A percentile compares a stretch with the other conserved stretches of the same genome.
Conservation (phyloP, 2,329 filamentous ascomycete genomes). For the Parasarocladium wereldwijsianum region DNA sequence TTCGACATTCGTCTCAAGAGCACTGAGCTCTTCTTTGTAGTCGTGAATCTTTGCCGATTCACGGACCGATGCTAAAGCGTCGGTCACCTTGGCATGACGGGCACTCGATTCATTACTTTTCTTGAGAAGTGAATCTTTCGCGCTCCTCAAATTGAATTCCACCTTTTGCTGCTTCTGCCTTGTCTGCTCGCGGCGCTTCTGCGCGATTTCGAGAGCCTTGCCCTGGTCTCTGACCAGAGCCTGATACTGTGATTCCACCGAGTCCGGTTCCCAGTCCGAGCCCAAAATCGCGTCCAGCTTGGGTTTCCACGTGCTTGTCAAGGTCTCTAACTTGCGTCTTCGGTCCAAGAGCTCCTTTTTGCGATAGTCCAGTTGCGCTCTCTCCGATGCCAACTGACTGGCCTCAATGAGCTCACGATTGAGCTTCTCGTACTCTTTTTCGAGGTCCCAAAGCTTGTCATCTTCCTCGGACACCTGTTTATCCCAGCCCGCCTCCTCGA, state of each 20-base stretch:
- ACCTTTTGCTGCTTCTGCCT: constrained; percentile 62
- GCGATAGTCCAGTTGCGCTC: constrained; percentile 70
- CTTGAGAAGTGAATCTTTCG: constrained; percentile 48
- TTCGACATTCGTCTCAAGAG: constrained; percentile 42
- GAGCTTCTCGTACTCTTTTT: constrained; percentile 57
- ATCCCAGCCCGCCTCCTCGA: constrained; percentile 54
- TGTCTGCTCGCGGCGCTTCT: constrained; percentile 54
- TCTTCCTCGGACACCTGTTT: constrained; percentile 53
- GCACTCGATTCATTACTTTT: constrained; percentile 46
- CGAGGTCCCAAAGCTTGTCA: constrained; percentile 49
- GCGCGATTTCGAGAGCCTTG: constrained; percentile 45
- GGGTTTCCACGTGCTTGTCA: constrained; percentile 58
- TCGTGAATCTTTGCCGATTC: constrained; percentile 35
- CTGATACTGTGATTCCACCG: constrained; percentile 59
- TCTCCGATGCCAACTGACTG: constrained; percentile 65
- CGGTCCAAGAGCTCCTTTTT: constrained; percentile 67
- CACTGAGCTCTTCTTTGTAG: constrained; percentile 33
- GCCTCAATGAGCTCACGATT: constrained; percentile 72
- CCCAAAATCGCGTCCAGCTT: constrained; percentile 54
- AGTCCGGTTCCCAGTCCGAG: constrained; percentile 50
- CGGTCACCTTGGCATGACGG: constrained; percentile 42
- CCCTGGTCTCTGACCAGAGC: constrained; percentile 41
- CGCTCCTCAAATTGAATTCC: constrained; percentile 55
- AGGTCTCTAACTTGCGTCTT: constrained; percentile 60
- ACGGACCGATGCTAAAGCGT: constrained; percentile 29